These are phyloP conservation scores for Globisporangium splendens DNA, from an alignment of 352 stramenopile species.

Conservation along the genomic window DNA sequence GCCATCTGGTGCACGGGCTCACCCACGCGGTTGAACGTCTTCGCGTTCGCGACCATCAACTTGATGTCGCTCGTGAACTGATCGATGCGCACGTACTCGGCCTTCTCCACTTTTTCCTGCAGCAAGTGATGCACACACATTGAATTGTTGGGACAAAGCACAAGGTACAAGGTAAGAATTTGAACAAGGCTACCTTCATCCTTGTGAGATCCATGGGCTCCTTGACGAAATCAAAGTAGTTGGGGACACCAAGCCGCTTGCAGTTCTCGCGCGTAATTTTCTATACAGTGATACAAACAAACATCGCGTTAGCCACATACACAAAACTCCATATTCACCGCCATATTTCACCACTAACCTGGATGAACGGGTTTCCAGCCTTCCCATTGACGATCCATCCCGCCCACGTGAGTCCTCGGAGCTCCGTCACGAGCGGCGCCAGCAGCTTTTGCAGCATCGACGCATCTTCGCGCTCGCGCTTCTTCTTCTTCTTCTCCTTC, in stretches of 20 bases:
- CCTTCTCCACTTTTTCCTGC: conserved; percentile 66
- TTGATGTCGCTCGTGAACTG: conserved; percentile 78
- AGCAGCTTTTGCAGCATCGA: conserved; percentile 70
- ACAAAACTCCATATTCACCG: not conserved
- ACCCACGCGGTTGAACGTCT: conserved; percentile 81
- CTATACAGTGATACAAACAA: conserved; percentile 2
- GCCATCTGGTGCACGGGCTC: conserved; percentile 85
- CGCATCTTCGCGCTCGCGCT: conserved; percentile 72
- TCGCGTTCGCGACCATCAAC: conserved; percentile 78
- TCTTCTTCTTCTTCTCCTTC: conserved; percentile 84
- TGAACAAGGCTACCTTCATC: conserved; percentile 42
- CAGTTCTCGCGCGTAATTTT: conserved; percentile 87
- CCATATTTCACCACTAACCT: conserved; percentile 13
- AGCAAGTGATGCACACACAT: not conserved
- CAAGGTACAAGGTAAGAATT: not conserved
- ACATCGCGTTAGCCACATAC: not conserved
- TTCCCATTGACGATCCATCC: conserved; percentile 76
- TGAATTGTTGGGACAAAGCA: not conserved
- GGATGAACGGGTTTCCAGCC: conserved; percentile 71
- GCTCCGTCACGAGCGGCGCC: conserved; percentile 56
- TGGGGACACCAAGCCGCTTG: conserved; percentile 73
- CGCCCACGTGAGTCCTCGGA: conserved; percentile 66
- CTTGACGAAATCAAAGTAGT: conserved; percentile 86
- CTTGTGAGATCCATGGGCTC: conserved; percentile 80
- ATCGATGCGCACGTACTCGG: conserved; percentile 73